These are phyloP conservation scores for Brassica nigra DNA, from an alignment of 345 rosid species.

Conservation along the genomic window DNA sequence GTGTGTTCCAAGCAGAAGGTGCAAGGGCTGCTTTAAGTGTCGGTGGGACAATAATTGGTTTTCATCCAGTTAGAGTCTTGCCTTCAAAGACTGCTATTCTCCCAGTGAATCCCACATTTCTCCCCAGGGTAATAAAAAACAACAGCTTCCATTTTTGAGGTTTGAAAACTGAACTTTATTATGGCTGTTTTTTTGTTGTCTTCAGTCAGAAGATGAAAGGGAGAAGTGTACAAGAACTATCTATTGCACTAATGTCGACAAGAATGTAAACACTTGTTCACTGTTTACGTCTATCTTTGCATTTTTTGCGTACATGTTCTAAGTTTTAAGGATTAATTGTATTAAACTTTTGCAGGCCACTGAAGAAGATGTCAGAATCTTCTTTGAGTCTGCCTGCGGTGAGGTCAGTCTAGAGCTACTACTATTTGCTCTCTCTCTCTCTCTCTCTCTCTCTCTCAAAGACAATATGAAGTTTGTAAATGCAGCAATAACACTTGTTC, in stretches of 20 bases:
- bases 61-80: conserved; percentile 77
- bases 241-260: conserved; percentile 90
- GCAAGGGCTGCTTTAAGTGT: conserved; percentile 72
- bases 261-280: conserved; percentile 49
- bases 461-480: background rate
- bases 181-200: background rate
- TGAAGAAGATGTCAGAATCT: conserved; percentile 69
- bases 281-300: background rate
- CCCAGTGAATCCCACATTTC: conserved; percentile 94
- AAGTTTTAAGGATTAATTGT: background rate
- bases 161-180: background rate
- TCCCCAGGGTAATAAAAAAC: conserved; percentile 67
- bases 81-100: conserved; percentile 95
- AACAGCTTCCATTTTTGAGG: background rate
- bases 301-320: background rate
- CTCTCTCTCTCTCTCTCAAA: background rate
- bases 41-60: conserved; percentile 81
- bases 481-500: background rate
- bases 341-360: conserved; percentile 47
- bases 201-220: conserved; percentile 91
- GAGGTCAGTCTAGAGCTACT: conserved; percentile 55
- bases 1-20: conserved; percentile 55
- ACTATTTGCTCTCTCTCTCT: background rate
- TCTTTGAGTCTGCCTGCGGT: conserved; percentile 77
- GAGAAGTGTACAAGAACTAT: conserved; percentile 89